Conservation (phyloP, 306 rosid species). For the Erythrophleum fordii region DNA sequence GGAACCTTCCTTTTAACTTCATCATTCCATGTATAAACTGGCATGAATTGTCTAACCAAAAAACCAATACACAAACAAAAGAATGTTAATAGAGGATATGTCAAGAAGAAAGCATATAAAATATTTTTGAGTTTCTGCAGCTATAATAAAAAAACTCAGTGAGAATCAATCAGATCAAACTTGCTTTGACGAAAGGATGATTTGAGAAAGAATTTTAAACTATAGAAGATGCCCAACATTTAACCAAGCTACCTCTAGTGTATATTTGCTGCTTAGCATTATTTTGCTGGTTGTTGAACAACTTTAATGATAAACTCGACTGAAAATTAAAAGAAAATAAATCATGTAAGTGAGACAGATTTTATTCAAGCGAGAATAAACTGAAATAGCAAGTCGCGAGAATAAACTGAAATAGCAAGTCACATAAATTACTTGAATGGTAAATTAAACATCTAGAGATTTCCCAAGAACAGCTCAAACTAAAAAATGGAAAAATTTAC, state of each 20-base stretch:
- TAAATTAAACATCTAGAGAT: too few relatives aligned
- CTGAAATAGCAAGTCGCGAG: constrained; percentile 10
- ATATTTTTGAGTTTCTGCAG: constrained; percentile 6
- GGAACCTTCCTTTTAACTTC: too few relatives aligned
- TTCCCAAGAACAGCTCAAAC: too few relatives aligned
- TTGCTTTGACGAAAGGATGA: constrained; percentile 1
- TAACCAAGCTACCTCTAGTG: constrained; percentile 62
- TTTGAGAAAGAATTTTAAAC: constrained; percentile 27
- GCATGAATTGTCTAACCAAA: too few relatives aligned
- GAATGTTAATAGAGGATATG: constrained; percentile 38
- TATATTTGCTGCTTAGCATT: constrained; percentile 50
- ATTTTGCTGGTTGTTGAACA: constrained; percentile 48
- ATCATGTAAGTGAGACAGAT: constrained; percentile 19
- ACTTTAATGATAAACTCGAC: constrained; percentile 59
- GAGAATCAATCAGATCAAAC: constrained; percentile 24
- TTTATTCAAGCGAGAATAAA: too few relatives aligned
- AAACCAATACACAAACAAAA: constrained; percentile 30
- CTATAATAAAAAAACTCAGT: constrained; percentile 20
- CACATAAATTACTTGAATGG: constrained; percentile 7
- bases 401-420: constrained; percentile 13
- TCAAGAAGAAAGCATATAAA: constrained; percentile 24
- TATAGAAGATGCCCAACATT: constrained; percentile 33
- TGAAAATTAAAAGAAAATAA: constrained; percentile 53
- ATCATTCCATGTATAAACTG: too few relatives aligned
- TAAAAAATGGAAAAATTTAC: background rate